Conservation (phyloP, 495 filamentous ascomycete species). For the Xeromyces bisporus region DNA sequence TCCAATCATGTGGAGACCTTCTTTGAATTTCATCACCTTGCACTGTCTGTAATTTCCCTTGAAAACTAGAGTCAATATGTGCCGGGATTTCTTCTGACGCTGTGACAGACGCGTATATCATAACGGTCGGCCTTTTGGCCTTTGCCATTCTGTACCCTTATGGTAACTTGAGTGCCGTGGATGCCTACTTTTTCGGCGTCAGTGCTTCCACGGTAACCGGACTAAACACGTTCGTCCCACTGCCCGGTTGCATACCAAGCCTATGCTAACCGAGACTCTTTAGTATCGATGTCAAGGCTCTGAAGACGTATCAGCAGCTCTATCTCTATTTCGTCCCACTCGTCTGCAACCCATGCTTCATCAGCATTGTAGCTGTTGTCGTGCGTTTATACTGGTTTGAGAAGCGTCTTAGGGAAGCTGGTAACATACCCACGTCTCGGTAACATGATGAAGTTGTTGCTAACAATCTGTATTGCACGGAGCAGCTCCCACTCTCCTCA, state of each 20-base stretch:
- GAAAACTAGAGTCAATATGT: too few relatives aligned
- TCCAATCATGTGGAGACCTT: too few relatives aligned
- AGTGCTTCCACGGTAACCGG: slow-evolving; percentile 26
- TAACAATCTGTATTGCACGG: neutral
- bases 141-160: too few relatives aligned
- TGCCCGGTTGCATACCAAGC: neutral
- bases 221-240: slow-evolving; percentile 20
- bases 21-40: too few relatives aligned
- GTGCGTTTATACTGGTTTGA: slow-evolving; percentile 21
- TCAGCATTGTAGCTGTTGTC: slow-evolving; percentile 20
- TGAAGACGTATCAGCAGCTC: slow-evolving; percentile 26
- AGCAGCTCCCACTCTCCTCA: slow-evolving; percentile 4
- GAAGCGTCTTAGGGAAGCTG: slow-evolving; percentile 12
- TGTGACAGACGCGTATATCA: too few relatives aligned
- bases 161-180: slow-evolving; percentile 20
- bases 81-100: too few relatives aligned
- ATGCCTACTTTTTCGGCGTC: slow-evolving; percentile 29
- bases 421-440: slow-evolving; percentile 2
- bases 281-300: slow-evolving; percentile 18
- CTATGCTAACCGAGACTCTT: neutral
- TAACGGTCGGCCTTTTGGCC: too few relatives aligned
- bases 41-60: too few relatives aligned
- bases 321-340: slow-evolving; percentile 20
- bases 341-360: slow-evolving; percentile 16
- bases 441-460: neutral